A percentile compares a stretch with the other conserved stretches of the same genome.
phyloP scores from a whole-genome alignment of 139 green algal genomes.

The Auxenochlorella protothecoides region DNA sequence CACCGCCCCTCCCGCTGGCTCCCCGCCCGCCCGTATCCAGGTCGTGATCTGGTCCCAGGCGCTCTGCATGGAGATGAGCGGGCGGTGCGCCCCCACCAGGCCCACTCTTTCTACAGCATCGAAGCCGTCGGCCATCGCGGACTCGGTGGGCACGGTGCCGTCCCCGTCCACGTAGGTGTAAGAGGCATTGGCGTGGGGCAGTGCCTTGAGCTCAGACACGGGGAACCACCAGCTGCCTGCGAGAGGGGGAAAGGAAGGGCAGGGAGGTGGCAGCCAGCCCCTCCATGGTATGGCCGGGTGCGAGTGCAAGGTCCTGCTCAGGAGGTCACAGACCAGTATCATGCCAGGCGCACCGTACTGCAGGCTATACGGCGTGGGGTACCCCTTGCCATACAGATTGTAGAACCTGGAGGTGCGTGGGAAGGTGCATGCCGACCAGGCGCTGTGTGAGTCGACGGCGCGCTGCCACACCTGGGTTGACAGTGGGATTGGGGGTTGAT shows the following conservation, averaged over 20 bases:
- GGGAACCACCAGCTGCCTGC: too few species aligned
- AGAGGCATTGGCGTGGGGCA: background rate
- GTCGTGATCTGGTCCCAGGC: too few species aligned
- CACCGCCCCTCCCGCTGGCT: too few species aligned
- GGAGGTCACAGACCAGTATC: background rate
- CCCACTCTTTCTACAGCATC: background rate
- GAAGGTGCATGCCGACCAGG: background rate
- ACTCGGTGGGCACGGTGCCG: slow-evolving; percentile 11
- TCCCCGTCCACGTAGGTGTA: slow-evolving; percentile 13
- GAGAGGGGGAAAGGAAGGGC: too few species aligned
- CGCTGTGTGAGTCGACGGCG: slow-evolving; percentile 1
- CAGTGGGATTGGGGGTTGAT: too few species aligned
- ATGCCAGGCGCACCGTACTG: background rate
- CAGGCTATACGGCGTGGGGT: slow-evolving; percentile 8
- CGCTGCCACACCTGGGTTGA: background rate
- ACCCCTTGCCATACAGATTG: slow-evolving; percentile 6
- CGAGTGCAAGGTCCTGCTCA: slow-evolving; percentile 2
- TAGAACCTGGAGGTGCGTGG: slow-evolving; percentile 6
- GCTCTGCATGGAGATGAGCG: too few species aligned
- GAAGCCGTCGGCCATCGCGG: slow-evolving; percentile 1
- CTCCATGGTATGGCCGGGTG: too few species aligned
- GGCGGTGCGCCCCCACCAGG: background rate
- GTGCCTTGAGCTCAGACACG: background rate
- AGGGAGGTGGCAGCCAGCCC: too few species aligned
- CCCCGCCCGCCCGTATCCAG: too few species aligned